Percentiles rank a stretch among this genome's conserved stretches.
Conservation (phyloP, 2,329 filamentous ascomycete species). For the Talaromyces marneffei region DNA sequence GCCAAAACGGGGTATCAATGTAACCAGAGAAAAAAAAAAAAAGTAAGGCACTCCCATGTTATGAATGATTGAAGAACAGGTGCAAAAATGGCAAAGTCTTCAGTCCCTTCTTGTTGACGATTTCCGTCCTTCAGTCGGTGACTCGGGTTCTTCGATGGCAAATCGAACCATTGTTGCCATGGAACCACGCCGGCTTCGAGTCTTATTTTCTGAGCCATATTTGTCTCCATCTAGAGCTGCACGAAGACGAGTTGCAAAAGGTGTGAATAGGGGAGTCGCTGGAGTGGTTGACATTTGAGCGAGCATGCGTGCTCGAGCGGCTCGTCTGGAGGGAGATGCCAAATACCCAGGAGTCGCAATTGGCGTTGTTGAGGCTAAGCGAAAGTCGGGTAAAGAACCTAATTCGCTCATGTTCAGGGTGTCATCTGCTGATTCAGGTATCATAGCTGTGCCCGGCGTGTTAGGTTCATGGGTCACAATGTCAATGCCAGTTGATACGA, state of each 20-base stretch:
- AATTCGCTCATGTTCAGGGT: slow-evolving; percentile 36
- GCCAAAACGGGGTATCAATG: slow-evolving; percentile 11
- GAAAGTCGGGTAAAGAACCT: slow-evolving; percentile 25
- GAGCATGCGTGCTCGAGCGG: slow-evolving; percentile 37
- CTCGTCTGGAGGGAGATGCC: slow-evolving; percentile 43
- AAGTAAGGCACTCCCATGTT: not conserved
- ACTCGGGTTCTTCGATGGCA: slow-evolving; percentile 37
- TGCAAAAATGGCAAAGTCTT: not conserved
- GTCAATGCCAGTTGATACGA: slow-evolving; percentile 20
- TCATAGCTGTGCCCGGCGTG: slow-evolving; percentile 24
- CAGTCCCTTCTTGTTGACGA: slow-evolving; percentile 32
- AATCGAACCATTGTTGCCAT: slow-evolving; percentile 36
- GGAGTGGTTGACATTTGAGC: slow-evolving; percentile 42
- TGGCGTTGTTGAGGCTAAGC: slow-evolving; percentile 29
- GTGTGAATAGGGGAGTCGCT: slow-evolving; percentile 39
- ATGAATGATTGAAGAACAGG: not conserved
- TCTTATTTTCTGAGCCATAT: slow-evolving; percentile 19
- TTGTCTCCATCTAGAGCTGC: slow-evolving; percentile 17
- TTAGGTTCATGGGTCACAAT: slow-evolving; percentile 21
- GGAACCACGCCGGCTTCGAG: slow-evolving; percentile 15
- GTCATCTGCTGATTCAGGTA: slow-evolving; percentile 28
- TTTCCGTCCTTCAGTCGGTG: slow-evolving; percentile 34
- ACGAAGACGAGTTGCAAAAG: slow-evolving; percentile 38
- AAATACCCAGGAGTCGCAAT: slow-evolving; percentile 39
- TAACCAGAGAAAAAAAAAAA: not conserved